Evolutionary conservation across 2,329 filamentous ascomycete genomes (phyloP).

Genomic region (Xylaria sp.): DNA sequence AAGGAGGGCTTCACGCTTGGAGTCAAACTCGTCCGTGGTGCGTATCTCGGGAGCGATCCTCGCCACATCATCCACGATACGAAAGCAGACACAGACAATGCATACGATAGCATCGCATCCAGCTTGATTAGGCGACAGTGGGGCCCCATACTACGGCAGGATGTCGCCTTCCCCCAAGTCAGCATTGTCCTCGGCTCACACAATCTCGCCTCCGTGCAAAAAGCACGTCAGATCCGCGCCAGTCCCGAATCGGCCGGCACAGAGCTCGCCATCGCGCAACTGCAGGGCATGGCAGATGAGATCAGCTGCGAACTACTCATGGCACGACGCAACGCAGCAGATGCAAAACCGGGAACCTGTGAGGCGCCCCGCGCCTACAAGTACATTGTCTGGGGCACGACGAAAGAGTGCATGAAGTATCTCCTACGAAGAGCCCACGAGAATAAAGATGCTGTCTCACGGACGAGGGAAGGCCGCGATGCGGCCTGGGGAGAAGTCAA

Average conservation of each 20-base stretch:
- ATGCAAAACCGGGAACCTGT: neutral
- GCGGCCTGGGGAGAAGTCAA: conserved; percentile 72
- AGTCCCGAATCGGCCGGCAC: conserved; percentile 54
- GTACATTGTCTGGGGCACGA: conserved; percentile 76
- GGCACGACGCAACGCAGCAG: conserved; percentile 22
- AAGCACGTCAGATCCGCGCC: conserved; percentile 64
- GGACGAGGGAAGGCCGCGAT: conserved; percentile 70
- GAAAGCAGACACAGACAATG: conserved; percentile 75
- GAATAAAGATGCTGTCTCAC: conserved; percentile 75
- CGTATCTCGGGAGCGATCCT: conserved; percentile 77
- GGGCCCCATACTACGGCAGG: conserved; percentile 62
- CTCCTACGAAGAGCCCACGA: conserved; percentile 78
- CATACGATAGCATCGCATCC: conserved; percentile 78
- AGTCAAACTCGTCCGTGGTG: conserved; percentile 80
- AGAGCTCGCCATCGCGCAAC: conserved; percentile 75
- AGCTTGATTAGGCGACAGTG: conserved; percentile 74
- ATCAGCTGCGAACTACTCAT: conserved; percentile 74
- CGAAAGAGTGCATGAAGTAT: conserved; percentile 87
- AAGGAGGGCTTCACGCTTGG: conserved; percentile 73
- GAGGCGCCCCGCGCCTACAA: conserved; percentile 64
- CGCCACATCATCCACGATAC: conserved; percentile 77
- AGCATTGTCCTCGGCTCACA: conserved; percentile 83
- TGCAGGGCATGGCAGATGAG: conserved; percentile 97
- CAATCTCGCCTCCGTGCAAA: conserved; percentile 77
- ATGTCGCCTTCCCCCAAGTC: conserved; percentile 63